Base-by-base conservation (phyloP, 2,329 filamentous ascomycete species). In the Coccinonectria pachysandricola region DNA sequence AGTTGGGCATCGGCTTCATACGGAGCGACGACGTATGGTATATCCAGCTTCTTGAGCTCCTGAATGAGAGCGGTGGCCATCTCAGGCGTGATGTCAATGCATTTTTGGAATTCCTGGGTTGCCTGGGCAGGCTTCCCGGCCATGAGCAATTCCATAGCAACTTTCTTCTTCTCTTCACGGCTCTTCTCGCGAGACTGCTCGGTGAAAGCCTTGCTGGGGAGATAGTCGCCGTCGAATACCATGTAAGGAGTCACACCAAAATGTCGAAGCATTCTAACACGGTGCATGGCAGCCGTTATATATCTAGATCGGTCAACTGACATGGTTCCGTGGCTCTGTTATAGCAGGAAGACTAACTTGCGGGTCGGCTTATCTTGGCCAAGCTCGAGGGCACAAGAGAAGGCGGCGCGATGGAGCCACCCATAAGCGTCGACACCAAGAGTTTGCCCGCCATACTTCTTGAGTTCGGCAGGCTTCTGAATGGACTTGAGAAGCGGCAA, bases 1-100 rank as follows among this genome's bases (percentile, higher is more conserved):
- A 98, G 68, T 54, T 98, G 88, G n/a, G 88, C 79, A 54, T 98
- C 91, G 23, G 91, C 91, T 62, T 98, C 91, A 56, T 95, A 98
- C 0, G 91, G 91, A 1, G 91, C 91, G 11, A 98, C 92, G 29
- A 98, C 68, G 50, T 94, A 96, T 31, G 84, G 71, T 10, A 98
- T 69, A 19, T 75, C 68, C 46, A 78, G 62, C 45, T 74, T 73
- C 58, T 92, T 95, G 45, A 96, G 65, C 52, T 93, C 84, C 41
- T 95, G 86, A 32, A 98, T 98, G 27, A 96, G 60, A 40, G 82
- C 70, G 6, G 83, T 75, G 6, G 91, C 91, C 92, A 98, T 98
- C 45, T 91, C 78, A 3, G 92, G 88, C 2, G 91, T 96, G 19
- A 98, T 77, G 53, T 98, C 91, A 34, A 96, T 80, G 23, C 87